Percentiles rank a stretch among this genome's conserved stretches.
Conservation (phyloP, 768 basidiomycete species). For the Rhizopogon salebrosus region DNA sequence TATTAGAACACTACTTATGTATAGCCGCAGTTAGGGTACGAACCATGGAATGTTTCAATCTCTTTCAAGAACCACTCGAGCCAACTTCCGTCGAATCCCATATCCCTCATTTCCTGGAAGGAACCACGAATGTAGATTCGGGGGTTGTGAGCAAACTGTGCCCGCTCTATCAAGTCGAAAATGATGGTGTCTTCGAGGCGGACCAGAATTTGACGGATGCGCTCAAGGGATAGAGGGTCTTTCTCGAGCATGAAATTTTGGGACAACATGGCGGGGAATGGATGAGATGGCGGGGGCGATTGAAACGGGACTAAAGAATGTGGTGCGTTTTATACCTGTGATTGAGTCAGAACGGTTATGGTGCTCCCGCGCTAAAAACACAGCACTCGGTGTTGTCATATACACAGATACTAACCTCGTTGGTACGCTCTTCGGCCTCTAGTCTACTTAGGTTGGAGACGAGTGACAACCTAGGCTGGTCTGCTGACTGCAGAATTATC, state of each 20-base stretch:
- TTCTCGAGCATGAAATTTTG: constrained; percentile 63
- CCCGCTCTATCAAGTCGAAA: constrained; percentile 94
- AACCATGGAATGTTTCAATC: constrained; percentile 92
- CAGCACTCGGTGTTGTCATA: too few species aligned
- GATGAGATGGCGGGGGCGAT: neutral
- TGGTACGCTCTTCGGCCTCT: too few species aligned
- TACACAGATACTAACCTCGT: too few species aligned
- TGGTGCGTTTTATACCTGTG: constrained; percentile 3
- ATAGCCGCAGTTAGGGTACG: constrained; percentile 25
- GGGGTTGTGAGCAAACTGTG: constrained; percentile 93
- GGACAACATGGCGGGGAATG: constrained; percentile 39
- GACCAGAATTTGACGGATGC: constrained; percentile 80
- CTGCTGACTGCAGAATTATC: too few species aligned
- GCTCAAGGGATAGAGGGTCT: constrained; percentile 83
- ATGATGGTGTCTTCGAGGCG: constrained; percentile 99
- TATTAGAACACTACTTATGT: constrained; percentile 2
- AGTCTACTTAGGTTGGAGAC: too few species aligned
- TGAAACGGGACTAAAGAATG: neutral
- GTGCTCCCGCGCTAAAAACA: too few species aligned
- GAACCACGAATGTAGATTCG: constrained; percentile 79
- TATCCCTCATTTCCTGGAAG: constrained; percentile 70
- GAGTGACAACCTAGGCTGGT: too few species aligned
- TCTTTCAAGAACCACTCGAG: constrained; percentile 97
- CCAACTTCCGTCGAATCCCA: constrained; percentile 85
- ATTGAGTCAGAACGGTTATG: neutral